These are phyloP conservation scores for Penicillium paradoxum DNA, from an alignment of 495 filamentous ascomycete genomes.

Conservation along the genomic window DNA sequence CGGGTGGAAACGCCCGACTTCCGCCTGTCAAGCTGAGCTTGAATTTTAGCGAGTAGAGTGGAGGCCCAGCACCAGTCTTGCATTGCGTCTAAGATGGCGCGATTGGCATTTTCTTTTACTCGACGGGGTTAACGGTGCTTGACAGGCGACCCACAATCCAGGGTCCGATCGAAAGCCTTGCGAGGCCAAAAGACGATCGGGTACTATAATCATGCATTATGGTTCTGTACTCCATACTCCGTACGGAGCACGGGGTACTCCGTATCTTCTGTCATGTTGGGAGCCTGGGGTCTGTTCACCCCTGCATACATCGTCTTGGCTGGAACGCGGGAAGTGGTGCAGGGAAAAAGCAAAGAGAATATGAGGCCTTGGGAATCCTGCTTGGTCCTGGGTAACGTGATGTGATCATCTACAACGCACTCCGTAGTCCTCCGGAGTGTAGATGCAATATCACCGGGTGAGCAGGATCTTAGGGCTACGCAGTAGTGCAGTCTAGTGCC, in stretches of 20 bases:
- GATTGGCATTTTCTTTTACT: slow-evolving; percentile 6
- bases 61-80: not conserved
- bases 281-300: not conserved
- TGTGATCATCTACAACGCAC: too few species aligned
- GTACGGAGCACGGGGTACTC: too few species aligned
- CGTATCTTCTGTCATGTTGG: not conserved
- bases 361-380: too few species aligned
- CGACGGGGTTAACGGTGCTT: slow-evolving; percentile 9
- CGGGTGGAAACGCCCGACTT: slow-evolving; percentile 21
- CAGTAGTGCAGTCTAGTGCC: not conserved
- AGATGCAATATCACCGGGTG: not conserved
- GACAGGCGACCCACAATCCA: slow-evolving; percentile 15
- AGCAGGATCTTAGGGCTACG: not conserved
- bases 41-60: slow-evolving; percentile 6
- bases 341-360: not conserved
- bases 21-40: slow-evolving; percentile 11
- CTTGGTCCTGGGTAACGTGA: too few species aligned
- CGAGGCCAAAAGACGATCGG: slow-evolving; percentile 7
- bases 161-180: slow-evolving; percentile 13
- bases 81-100: not conserved
- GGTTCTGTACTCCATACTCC: too few species aligned
- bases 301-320: slow-evolving; percentile 4
- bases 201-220: not conserved
- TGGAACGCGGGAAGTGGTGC: not conserved
- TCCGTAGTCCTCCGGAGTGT: too few species aligned